Evolutionary conservation across 2,329 filamentous ascomycete species (phyloP), one percentile per base, ranked within the genome.

Genomic region (Pseudogymnoascus sp.): DNA sequence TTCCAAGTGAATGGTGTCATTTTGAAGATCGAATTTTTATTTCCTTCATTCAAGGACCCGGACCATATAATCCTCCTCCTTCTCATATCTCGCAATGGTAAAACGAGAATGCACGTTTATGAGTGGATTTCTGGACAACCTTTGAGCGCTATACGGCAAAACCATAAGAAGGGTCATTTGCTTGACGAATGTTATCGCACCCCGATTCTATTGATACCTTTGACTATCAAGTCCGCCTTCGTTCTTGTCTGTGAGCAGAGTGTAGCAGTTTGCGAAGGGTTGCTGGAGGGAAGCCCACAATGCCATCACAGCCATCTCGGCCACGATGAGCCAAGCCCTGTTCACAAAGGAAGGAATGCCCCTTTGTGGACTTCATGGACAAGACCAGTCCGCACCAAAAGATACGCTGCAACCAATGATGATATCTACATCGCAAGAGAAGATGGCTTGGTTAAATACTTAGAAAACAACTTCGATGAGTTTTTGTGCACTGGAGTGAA

Each of bases 321-420:
- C 26, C 50, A 56, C 50, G 50, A 56, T 56, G 50, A 56, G 6
- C 72, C 75, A 7, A 82, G 80, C 0, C 67, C 73, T 35, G 77
- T 81, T 35, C 77, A 80, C 67, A 78, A 80, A 65, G 84, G 79
- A 26, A 73, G 65, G 35, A 75, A 70, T 37, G 71, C 65, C 40
- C 88, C 89, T 0, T 74, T 90, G 3, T 97, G 92, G 90, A 89
- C 88, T 3, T 85, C 89, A 24, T 99, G 93, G 93, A 86, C 91
- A 29, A 84, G 90, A 64, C 89, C 92, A 1, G 82, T 85, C 64
- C 86, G 93, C 6, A 63, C 86, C 24, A 81, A 81, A 65, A 76
- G 78, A 11, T 88, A 87, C 67, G 82, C 83, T 61, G 77, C 82
- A 62, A 81, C 78, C 16, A 85, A 86, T 37, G 95, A 97, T 71